Conservation (phyloP, 2,329 filamentous ascomycete species). For the Aureobasidium uvarum region DNA sequence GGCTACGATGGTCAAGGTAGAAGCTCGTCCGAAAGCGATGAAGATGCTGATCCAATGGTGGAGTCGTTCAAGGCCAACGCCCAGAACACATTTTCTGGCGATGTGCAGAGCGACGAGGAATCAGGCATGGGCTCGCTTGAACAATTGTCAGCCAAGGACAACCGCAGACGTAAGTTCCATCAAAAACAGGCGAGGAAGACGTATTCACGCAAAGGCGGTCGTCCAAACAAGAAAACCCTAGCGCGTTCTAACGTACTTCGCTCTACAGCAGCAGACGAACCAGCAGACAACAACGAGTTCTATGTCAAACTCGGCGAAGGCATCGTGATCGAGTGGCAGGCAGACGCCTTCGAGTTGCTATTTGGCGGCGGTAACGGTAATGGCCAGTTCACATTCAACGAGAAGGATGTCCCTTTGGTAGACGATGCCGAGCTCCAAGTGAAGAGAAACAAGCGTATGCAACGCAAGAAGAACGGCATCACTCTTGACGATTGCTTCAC, state of each 20-base stretch:
- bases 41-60: slow-evolving; percentile 27
- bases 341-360: slow-evolving; percentile 66
- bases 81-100: slow-evolving; percentile 18
- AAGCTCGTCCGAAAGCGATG: slow-evolving; percentile 31
- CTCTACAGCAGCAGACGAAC: slow-evolving; percentile 37
- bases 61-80: slow-evolving; percentile 5
- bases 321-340: slow-evolving; percentile 82
- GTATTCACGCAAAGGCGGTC: slow-evolving; percentile 32
- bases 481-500: slow-evolving; percentile 86
- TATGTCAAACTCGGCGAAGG: slow-evolving; percentile 75
- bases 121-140: slow-evolving; percentile 24
- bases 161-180: slow-evolving; percentile 22
- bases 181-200: slow-evolving; percentile 29
- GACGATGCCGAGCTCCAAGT: slow-evolving; percentile 60
- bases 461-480: slow-evolving; percentile 71
- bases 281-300: slow-evolving; percentile 29
- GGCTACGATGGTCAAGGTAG: slow-evolving; percentile 24
- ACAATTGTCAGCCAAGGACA: slow-evolving; percentile 21
- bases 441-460: slow-evolving; percentile 61
- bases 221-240: slow-evolving; percentile 1
- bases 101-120: slow-evolving; percentile 28
- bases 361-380: slow-evolving; percentile 59
- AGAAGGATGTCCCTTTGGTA: slow-evolving; percentile 55
- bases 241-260: slow-evolving; percentile 26
- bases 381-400: slow-evolving; percentile 60